A percentile compares a stretch with the other conserved stretches of the same genome.
phyloP scores from a whole-genome alignment of 768 basidiomycete species.

The Kwoniella mangroviensis region DNA sequence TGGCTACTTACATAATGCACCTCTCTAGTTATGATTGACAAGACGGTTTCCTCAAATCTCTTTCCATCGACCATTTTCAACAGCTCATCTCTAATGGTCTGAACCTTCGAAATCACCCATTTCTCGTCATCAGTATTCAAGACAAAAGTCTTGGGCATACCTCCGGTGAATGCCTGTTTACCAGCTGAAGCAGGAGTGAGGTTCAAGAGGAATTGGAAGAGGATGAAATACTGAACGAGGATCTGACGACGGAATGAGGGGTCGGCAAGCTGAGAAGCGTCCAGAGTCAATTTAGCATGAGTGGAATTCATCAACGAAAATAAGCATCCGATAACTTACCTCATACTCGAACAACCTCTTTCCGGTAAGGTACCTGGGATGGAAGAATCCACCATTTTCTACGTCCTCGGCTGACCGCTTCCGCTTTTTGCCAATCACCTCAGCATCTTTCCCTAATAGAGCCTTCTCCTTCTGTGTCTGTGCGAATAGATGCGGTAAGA shows the following conservation, averaged over 20 bases:
- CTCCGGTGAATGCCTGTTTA: constrained; percentile 53
- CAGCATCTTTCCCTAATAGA: constrained; percentile 41
- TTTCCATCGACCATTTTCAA: constrained; percentile 44
- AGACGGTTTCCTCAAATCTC: constrained; percentile 46
- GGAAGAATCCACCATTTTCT: constrained; percentile 39
- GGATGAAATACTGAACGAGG: constrained; percentile 53
- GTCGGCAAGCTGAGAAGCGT: constrained; percentile 41
- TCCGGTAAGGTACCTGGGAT: constrained; percentile 50
- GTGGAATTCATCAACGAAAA: background rate
- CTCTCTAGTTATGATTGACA: constrained; percentile 45
- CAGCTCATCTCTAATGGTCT: constrained; percentile 43
- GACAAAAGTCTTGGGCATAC: constrained; percentile 51
- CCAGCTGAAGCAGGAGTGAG: constrained; percentile 46
- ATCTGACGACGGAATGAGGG: constrained; percentile 52
- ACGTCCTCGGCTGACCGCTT: constrained; percentile 30
- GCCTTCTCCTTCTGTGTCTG: constrained; percentile 47
- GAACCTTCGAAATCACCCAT: constrained; percentile 41
- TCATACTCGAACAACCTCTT: constrained; percentile 48
- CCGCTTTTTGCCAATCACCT: constrained; percentile 28
- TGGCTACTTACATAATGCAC: constrained; percentile 42
- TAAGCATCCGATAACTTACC: constrained; percentile 19
- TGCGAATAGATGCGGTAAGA: constrained; percentile 46
- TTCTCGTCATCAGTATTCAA: constrained; percentile 41
- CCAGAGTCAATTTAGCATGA: background rate
- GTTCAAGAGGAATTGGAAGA: constrained; percentile 53